Base-by-base conservation (phyloP, 345 rosid genomes). In the Ceriops decandra region DNA sequence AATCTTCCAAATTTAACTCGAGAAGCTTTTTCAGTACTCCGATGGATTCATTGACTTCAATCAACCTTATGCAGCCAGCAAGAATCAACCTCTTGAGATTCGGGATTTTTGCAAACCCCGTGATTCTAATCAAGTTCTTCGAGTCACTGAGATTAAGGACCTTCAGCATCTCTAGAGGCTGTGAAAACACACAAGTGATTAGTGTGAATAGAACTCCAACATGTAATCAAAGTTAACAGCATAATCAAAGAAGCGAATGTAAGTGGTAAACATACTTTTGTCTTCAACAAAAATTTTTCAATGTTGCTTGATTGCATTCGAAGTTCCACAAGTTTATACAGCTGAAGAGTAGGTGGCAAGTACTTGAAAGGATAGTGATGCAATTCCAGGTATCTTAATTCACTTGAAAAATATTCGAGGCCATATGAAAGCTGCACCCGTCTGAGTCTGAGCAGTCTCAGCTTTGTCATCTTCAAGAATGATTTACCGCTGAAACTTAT, bases 71-170 rank as follows among this genome's bases (percentile, higher is more conserved):
- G 54, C 75, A 66, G 7, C 68, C 65, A 20, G 2, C 28, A 22
- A 73, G 65, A 53, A 22, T 56, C 64, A 73, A 27, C 13, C 31
- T 33, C 54, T 73, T 49, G 11, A 73, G 74, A 5, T 65, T 59
- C 3, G 68, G 68, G 2, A 47, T 32, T 0, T 22, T 5, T 62
- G 19, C 35, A 31, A 78, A 33, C n/a, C 73, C 71, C 0, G 52
- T 60, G 10, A 59, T 53, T 52, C 22, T 62, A 4, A 19, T 10
- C 2, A 77, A 54, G 24, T 35, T 57, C 21, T 60, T 1, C 0
- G 63, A 73, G 69, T 22, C 3, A 26, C 72, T 66, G 21, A 76
- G 47, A 49, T 76, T 30, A 38, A 76, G 62, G 4, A 52, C 13
- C 69, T 64, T 64, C 60, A 72, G 5, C 32, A n/a, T 57, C 59